These are phyloP conservation scores for Fusarium begoniae DNA, from an alignment of 2,329 filamentous ascomycete species.

Conservation along the genomic window DNA sequence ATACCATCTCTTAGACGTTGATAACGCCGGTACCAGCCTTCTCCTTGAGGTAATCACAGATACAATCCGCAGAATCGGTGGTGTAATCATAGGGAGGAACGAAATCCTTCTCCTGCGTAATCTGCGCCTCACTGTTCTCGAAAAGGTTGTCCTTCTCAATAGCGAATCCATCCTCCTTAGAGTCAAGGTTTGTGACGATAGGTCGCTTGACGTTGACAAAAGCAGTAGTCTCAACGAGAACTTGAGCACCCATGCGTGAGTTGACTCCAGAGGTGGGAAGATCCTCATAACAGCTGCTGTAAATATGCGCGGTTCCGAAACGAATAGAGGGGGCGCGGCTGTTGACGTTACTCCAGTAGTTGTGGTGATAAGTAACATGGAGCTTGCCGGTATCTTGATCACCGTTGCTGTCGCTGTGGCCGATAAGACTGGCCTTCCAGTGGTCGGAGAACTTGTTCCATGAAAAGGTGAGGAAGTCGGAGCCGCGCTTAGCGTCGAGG, in stretches of 20 bases:
- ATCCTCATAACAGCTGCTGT: conserved; percentile 61
- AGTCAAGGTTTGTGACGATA: conserved; percentile 55
- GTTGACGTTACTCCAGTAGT: conserved; percentile 66
- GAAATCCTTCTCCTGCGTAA: conserved; percentile 47
- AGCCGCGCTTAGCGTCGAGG: conserved; percentile 64
- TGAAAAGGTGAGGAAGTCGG: conserved; percentile 60
- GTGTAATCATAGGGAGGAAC: conserved; percentile 50
- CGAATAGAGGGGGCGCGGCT: conserved; percentile 57
- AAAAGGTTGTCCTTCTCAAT: conserved; percentile 57
- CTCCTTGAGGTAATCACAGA: conserved; percentile 38
- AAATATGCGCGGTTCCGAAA: conserved; percentile 69
- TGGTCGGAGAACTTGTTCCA: conserved; percentile 50
- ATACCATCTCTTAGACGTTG: neutral
- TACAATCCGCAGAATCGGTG: conserved; percentile 30
- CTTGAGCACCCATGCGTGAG: conserved; percentile 60
- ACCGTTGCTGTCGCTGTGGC: conserved; percentile 62
- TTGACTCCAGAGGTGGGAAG: conserved; percentile 60
- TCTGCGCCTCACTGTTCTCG: conserved; percentile 46
- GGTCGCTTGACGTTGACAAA: conserved; percentile 56
- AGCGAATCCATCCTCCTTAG: conserved; percentile 55
- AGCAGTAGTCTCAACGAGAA: conserved; percentile 61
- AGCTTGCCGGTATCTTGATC: conserved; percentile 64
- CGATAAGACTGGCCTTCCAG: conserved; percentile 69
- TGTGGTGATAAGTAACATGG: conserved; percentile 65
- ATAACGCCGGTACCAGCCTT: conserved; percentile 37